phyloP scores from a whole-genome alignment of 441 rosid genomes.

The Populus trichocarpa region DNA sequence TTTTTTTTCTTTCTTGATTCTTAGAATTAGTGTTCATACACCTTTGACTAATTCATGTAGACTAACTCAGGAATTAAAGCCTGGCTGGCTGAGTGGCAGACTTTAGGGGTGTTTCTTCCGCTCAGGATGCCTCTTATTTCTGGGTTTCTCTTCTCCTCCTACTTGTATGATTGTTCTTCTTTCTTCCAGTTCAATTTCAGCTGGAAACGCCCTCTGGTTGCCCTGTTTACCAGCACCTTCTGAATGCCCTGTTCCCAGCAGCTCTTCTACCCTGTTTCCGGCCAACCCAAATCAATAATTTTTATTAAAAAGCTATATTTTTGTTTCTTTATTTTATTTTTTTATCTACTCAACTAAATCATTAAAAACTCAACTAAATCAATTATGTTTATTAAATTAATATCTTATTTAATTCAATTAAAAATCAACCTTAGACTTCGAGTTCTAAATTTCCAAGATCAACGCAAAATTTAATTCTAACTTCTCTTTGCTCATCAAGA shows the following conservation, averaged over 20 bases:
- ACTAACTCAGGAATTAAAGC: neutral
- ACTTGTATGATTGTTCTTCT: neutral
- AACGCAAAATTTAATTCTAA: neutral
- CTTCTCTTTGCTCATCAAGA: neutral
- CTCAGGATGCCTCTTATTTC: neutral
- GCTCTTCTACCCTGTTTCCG: no score
- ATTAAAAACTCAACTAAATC: neutral
- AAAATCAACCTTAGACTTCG: neutral
- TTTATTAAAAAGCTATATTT: no score
- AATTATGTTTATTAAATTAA: no score
- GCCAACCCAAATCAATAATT: no score
- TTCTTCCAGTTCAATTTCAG: neutral
- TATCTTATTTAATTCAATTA: neutral
- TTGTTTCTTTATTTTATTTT: no score
- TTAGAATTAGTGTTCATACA: no score
- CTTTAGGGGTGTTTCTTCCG: neutral
- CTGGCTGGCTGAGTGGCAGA: neutral
- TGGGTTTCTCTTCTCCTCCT: neutral
- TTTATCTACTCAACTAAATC: no score
- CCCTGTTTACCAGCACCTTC: neutral
- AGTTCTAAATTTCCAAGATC: no score
- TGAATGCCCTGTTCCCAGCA: neutral
- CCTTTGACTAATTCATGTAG: no score
- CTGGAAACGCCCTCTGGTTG: neutral
- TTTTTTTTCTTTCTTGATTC: no score